Conservation (phyloP, 768 basidiomycete species). For the Kwoniella europaea region DNA sequence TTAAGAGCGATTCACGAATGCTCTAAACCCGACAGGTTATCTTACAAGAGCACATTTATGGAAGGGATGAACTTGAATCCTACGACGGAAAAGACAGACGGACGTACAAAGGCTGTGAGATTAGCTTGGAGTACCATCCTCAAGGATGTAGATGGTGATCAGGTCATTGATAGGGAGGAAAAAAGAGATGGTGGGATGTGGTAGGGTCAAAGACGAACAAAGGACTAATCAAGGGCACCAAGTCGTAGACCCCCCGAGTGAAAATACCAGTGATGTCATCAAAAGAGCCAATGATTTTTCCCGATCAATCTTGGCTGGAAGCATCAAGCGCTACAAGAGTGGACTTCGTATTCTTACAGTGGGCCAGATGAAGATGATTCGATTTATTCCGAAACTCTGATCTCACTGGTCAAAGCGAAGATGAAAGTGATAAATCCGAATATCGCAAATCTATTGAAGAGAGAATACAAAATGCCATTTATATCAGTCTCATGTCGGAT, state of each 20-base stretch:
- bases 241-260: no score
- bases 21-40: background rate
- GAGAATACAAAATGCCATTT: no score
- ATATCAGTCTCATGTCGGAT: no score
- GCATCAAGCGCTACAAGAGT: background rate
- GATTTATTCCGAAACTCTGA: background rate
- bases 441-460: no score
- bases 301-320: background rate
- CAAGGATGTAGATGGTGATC: background rate
- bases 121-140: background rate
- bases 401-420: background rate
- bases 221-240: background rate
- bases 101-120: background rate
- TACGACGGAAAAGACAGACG: background rate
- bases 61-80: background rate
- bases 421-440: background rate
- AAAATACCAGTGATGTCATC: background rate
- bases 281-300: background rate
- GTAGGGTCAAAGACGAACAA: background rate
- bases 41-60: background rate
- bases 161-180: background rate
- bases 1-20: background rate
- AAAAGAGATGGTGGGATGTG: background rate
- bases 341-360: background rate
- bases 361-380: background rate